These are phyloP conservation scores for Claviceps arundinis DNA, from an alignment of 2,329 filamentous ascomycete species.

Conservation along the genomic window DNA sequence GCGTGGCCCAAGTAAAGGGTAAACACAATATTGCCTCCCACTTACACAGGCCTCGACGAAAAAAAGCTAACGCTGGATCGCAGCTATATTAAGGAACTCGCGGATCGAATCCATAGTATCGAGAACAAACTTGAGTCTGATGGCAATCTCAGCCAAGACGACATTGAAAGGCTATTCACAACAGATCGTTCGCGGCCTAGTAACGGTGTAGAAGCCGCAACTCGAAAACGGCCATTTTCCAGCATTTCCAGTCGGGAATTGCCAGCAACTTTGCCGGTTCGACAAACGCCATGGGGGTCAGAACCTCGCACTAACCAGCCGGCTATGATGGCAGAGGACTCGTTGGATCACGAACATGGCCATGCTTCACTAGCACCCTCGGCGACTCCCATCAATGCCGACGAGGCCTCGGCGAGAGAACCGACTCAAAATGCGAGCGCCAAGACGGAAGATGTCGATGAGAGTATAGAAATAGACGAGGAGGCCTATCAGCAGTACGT, in stretches of 20 bases:
- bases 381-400: conserved; percentile 25
- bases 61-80: conserved; percentile 5
- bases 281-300: conserved; percentile 33
- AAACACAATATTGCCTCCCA: background rate
- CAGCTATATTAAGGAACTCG: conserved; percentile 83
- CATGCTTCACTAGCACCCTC: conserved; percentile 33
- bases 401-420: conserved; percentile 23
- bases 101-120: conserved; percentile 69
- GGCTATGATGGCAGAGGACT: conserved; percentile 23
- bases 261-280: conserved; percentile 25
- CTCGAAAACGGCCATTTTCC: conserved; percentile 34
- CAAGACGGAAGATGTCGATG: conserved; percentile 13
- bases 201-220: conserved; percentile 15
- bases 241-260: conserved; percentile 31
- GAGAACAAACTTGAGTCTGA: conserved; percentile 60
- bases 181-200: conserved; percentile 20
- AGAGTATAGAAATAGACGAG: conserved; percentile 23
- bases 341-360: conserved; percentile 20
- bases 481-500: conserved; percentile 32
- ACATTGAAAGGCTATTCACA: conserved; percentile 30
- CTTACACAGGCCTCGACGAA: background rate
- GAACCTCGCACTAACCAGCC: conserved; percentile 33
- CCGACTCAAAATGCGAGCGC: conserved; percentile 22
- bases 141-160: conserved; percentile 27
- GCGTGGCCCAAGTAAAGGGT: conserved; percentile 80